Evolutionary conservation across 192 early-diverging fungal genomes (phyloP), one percentile per base, ranked within the genome.

Genomic region (Podila verticillata): DNA sequence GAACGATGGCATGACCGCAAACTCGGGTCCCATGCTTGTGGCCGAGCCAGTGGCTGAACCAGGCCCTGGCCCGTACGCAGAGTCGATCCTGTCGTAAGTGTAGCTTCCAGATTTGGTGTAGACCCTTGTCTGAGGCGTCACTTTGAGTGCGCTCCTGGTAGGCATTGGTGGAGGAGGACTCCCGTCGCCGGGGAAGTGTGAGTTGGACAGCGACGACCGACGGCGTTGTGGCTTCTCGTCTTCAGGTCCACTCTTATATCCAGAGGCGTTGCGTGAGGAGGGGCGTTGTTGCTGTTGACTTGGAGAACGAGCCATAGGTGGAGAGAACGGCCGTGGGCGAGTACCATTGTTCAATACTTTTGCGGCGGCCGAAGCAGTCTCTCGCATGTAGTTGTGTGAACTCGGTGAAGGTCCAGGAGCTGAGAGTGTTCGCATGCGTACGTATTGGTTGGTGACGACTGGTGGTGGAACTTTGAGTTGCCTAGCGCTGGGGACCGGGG

Each of bases 391-490:
- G n/a, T 12, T 26, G 10, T 54, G 51, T 24, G 51, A 54, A n/a
- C 13, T 54, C 34, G 47, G 49, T 1, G 65, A 49, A 15, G 65
- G 22, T 3, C 63, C 54, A 2, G 70, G 66, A 0, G 75, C 75
- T 22, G 70, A 72, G 22, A 63, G 31, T 36, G 71, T 70, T 0
- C 70, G 77, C 1, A 44, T 29, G 5, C 70, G 31, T 0, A 65
- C 22, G 3, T 49, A 56, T 7, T 20, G 35, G 62, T 80, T 67
- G 26, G 70, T 68, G 24, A 36, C 57, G 15, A 68, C 77, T 64
- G 77, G 77, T 2, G 77, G 70, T n/a, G 77, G 77, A 0, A 72
- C 19, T 57, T 65, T 80, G 61, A 57, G 49, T 17, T 72, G 70
- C 64, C 51, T 7, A 22, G 22, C 24, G 2, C 20, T 7, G 2